Evolutionary conservation across 441 rosid species (phyloP).

Genomic region (Erodium texanum): DNA sequence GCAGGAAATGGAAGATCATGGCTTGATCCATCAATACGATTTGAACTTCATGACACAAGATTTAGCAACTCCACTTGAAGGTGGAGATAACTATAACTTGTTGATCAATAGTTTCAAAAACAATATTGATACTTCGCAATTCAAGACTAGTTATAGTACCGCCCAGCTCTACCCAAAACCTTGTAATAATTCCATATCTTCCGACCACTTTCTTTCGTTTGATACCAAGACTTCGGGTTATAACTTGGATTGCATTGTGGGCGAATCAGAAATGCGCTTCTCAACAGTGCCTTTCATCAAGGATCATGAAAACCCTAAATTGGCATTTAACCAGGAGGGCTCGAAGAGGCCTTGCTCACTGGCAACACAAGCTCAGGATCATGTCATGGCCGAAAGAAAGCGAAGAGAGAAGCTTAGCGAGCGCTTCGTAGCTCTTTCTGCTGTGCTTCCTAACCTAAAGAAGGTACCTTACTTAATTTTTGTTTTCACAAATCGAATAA

Average conservation of each 20-base stretch:
- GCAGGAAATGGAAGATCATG: not conserved
- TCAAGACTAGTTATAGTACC: too few species aligned
- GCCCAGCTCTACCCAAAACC: too few species aligned
- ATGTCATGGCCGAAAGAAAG: constrained; percentile 60
- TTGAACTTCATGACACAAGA: not conserved
- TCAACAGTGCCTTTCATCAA: not conserved
- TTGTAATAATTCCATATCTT: too few species aligned
- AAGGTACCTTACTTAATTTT: constrained; percentile 44
- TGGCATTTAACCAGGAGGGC: constrained; percentile 5
- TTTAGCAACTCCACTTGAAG: not conserved
- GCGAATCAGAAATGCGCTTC: constrained; percentile 20
- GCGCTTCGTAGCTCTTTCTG: constrained; percentile 63
- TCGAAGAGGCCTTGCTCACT: constrained; percentile 21
- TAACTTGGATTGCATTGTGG: constrained; percentile 7
- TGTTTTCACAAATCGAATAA: too few species aligned
- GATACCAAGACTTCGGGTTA: not conserved
- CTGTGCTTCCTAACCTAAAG: constrained; percentile 61
- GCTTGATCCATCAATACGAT: not conserved
- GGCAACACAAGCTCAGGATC: constrained; percentile 45
- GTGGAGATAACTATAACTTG: not conserved
- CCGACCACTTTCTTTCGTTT: not conserved
- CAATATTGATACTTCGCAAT: not conserved
- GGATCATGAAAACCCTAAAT: constrained; percentile 10
- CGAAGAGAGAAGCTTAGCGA: constrained; percentile 66
- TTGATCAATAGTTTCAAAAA: not conserved